These are phyloP conservation scores for Suillus luteus DNA, from an alignment of 768 basidiomycete species.

Conservation along the genomic window DNA sequence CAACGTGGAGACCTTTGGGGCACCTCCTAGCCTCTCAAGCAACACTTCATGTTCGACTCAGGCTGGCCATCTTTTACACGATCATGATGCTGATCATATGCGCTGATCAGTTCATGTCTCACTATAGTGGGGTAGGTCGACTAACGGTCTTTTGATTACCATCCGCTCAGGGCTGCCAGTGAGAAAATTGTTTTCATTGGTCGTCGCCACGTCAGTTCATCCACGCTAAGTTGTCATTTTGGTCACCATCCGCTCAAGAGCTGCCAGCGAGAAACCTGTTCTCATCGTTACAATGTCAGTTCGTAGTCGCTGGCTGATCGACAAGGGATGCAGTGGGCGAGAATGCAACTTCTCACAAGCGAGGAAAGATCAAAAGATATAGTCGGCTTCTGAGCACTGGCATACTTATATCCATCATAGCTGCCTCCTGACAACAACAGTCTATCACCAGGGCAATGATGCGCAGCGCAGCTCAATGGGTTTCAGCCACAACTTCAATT, in stretches of 20 bases:
- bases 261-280: no score
- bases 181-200: conserved; percentile 30
- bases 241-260: no score
- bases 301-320: conserved; percentile 45
- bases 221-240: no score
- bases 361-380: no score
- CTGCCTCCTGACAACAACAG: no score
- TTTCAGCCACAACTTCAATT: background rate
- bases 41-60: background rate
- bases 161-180: conserved; percentile 18
- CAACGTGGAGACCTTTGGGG: background rate
- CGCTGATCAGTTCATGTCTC: background rate
- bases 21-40: background rate
- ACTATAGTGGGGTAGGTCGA: conserved; percentile 21
- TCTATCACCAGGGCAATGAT: background rate
- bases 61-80: no score
- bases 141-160: conserved; percentile 27
- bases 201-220: no score
- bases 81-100: background rate
- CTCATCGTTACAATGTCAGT: conserved; percentile 23
- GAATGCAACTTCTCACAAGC: no score
- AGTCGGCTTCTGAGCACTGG: no score
- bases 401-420: no score
- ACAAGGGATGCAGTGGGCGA: background rate
- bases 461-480: background rate